These are phyloP conservation scores for Phytophthora palmivora DNA, from an alignment of 352 stramenopile genomes.

Conservation along the genomic window DNA sequence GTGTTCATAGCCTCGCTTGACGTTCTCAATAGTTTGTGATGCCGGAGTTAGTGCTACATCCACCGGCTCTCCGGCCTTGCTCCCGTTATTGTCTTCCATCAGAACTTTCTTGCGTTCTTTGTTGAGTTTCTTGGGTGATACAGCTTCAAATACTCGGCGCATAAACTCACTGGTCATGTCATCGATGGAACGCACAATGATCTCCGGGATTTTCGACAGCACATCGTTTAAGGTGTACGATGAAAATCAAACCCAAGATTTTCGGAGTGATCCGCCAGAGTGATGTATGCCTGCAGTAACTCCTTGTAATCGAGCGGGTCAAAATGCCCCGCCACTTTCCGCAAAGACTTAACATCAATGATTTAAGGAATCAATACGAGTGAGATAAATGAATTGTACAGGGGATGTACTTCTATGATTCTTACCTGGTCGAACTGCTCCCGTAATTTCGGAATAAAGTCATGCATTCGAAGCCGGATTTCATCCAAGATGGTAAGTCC, in stretches of 20 bases:
- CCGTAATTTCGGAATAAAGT: constrained; percentile 79
- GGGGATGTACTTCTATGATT: background rate
- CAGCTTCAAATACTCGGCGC: constrained; percentile 46
- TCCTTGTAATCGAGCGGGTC: constrained; percentile 81
- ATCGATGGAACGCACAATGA: constrained; percentile 81
- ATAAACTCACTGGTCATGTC: constrained; percentile 67
- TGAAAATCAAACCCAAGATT: constrained; percentile 84
- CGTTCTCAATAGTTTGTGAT: constrained; percentile 60
- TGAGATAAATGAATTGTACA: background rate
- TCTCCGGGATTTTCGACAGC: constrained; percentile 79
- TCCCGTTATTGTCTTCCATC: constrained; percentile 26
- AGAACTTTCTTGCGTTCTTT: constrained; percentile 4
- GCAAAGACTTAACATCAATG: constrained; percentile 58
- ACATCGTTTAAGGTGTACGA: constrained; percentile 70
- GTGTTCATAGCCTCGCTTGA: constrained; percentile 70
- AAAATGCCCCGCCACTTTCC: constrained; percentile 73
- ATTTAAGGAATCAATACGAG: background rate
- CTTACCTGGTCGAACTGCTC: constrained; percentile 78
- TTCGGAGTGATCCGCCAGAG: constrained; percentile 77
- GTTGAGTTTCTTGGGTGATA: constrained; percentile 53
- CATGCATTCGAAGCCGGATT: constrained; percentile 64
- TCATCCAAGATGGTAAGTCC: constrained; percentile 68
- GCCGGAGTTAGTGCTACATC: constrained; percentile 23
- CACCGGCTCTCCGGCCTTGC: constrained; percentile 24
- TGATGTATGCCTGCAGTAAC: constrained; percentile 84